phyloP scores from a whole-genome alignment of 78 protist genomes.

The Cavenderia fasciculata region DNA sequence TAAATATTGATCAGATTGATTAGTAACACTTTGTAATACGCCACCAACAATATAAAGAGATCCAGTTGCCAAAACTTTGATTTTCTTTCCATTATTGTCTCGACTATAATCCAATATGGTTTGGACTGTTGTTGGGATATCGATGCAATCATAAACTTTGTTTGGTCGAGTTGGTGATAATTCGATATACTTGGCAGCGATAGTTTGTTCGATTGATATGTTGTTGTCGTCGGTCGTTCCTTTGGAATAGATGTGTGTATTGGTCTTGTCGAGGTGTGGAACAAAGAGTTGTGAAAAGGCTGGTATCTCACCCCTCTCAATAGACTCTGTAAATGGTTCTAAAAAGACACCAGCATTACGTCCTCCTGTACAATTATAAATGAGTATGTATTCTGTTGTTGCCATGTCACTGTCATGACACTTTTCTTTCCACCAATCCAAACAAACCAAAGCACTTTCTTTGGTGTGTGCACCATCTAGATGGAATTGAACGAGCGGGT shows the following conservation, averaged over 20 bases:
- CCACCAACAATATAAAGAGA: constrained; percentile 75
- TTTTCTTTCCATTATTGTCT: constrained; percentile 10
- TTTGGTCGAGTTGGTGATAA: constrained; percentile 15
- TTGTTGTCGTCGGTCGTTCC: not conserved
- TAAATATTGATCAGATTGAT: too few species aligned
- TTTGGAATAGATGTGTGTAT: not conserved
- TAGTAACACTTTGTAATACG: too few species aligned
- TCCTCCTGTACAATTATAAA: constrained; percentile 81
- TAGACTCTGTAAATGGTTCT: constrained; percentile 25
- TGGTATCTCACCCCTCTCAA: constrained; percentile 6
- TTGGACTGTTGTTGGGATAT: not conserved
- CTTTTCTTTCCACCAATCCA: constrained; percentile 80
- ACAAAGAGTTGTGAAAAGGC: not conserved
- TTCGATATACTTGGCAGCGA: not conserved
- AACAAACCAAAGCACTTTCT: constrained; percentile 78
- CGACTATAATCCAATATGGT: not conserved
- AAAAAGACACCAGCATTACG: constrained; percentile 73
- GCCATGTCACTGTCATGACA: not conserved
- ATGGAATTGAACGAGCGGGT: constrained; percentile 41
- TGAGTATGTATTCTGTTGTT: constrained; percentile 23
- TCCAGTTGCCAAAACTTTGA: constrained; percentile 71
- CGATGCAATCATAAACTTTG: not conserved
- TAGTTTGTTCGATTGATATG: not conserved
- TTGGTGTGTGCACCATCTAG: constrained; percentile 94
- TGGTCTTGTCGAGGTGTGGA: not conserved